Evolutionary conservation across 495 filamentous ascomycete genomes (phyloP).

Genomic region (Podospora fimiseda): DNA sequence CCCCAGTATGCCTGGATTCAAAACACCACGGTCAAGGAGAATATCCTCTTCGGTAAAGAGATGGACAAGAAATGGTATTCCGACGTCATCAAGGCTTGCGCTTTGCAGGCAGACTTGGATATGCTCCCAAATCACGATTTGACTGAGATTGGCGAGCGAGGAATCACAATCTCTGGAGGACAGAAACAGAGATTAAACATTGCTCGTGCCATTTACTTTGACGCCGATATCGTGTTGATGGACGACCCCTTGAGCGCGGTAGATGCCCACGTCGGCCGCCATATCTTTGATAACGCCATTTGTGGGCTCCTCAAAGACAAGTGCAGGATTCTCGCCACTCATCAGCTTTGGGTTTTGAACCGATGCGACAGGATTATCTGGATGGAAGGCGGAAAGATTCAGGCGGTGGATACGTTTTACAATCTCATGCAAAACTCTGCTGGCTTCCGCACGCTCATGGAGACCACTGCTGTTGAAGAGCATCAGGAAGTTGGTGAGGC

Average conservation of each 20-base stretch:
- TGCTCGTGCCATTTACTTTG: slow-evolving; percentile 77
- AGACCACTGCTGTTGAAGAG: slow-evolving; percentile 70
- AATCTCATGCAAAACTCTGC: slow-evolving; percentile 72
- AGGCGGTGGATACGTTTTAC: slow-evolving; percentile 79
- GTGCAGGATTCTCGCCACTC: slow-evolving; percentile 84
- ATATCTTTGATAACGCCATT: slow-evolving; percentile 95
- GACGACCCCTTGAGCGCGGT: slow-evolving; percentile 80
- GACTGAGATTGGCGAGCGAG: slow-evolving; percentile 74
- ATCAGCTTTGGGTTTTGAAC: slow-evolving; percentile 86
- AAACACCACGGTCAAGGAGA: slow-evolving; percentile 77
- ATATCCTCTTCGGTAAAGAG: slow-evolving; percentile 85
- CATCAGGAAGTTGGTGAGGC: slow-evolving; percentile 43
- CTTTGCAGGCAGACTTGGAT: slow-evolving; percentile 63
- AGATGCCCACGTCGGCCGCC: slow-evolving; percentile 81
- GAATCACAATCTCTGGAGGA: slow-evolving; percentile 75
- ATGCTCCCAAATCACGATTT: slow-evolving; percentile 68
- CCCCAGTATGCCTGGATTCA: slow-evolving; percentile 98
- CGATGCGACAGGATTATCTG: slow-evolving; percentile 87
- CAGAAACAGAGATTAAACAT: slow-evolving; percentile 83
- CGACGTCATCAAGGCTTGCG: slow-evolving; percentile 55
- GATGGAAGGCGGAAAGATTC: slow-evolving; percentile 79
- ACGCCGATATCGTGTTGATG: slow-evolving; percentile 75
- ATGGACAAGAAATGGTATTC: slow-evolving; percentile 60
- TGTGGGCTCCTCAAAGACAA: slow-evolving; percentile 83
- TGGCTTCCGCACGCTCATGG: slow-evolving; percentile 75